Evolutionary conservation across 2,329 filamentous ascomycete genomes (phyloP).

Genomic region (Fusarium neocosmosporiellum): DNA sequence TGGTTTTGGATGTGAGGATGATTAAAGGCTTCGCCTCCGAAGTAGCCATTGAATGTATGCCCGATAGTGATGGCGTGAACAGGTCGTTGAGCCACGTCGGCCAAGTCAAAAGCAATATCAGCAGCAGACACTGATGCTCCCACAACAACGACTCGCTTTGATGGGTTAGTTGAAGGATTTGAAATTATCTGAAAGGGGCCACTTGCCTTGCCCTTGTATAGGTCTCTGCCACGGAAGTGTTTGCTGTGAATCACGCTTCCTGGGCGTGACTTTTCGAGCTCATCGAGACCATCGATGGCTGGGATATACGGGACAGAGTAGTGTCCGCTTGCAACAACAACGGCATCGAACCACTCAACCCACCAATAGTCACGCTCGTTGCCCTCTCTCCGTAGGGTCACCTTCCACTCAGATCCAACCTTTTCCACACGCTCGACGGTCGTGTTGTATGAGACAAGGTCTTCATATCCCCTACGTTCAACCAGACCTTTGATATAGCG

Average conservation of each 20-base stretch:
- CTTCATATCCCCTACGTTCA: conserved; percentile 63
- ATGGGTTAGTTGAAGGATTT: not conserved
- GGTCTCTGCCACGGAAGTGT: conserved; percentile 59
- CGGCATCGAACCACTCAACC: conserved; percentile 70
- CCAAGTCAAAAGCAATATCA: conserved; percentile 67
- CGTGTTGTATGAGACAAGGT: conserved; percentile 65
- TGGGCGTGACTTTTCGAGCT: conserved; percentile 56
- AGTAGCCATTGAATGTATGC: conserved; percentile 62
- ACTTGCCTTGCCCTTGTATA: conserved; percentile 58
- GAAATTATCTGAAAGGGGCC: not conserved
- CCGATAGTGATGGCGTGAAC: conserved; percentile 63
- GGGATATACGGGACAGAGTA: conserved; percentile 69
- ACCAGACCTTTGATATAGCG: conserved; percentile 66
- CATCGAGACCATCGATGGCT: conserved; percentile 58
- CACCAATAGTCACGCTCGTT: conserved; percentile 67
- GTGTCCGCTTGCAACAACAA: conserved; percentile 70
- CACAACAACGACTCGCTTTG: conserved; percentile 66
- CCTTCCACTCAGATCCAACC: conserved; percentile 59
- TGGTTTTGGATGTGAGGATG: conserved; percentile 62
- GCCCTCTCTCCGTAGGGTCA: conserved; percentile 57
- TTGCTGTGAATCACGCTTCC: conserved; percentile 67
- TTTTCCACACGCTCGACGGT: conserved; percentile 70
- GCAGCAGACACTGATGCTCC: conserved; percentile 73
- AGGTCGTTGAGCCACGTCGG: conserved; percentile 58
- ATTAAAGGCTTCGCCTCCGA: conserved; percentile 69